Conservation (phyloP, 1,284 basidiomycete genomes). For the Stereum hirsutum region DNA sequence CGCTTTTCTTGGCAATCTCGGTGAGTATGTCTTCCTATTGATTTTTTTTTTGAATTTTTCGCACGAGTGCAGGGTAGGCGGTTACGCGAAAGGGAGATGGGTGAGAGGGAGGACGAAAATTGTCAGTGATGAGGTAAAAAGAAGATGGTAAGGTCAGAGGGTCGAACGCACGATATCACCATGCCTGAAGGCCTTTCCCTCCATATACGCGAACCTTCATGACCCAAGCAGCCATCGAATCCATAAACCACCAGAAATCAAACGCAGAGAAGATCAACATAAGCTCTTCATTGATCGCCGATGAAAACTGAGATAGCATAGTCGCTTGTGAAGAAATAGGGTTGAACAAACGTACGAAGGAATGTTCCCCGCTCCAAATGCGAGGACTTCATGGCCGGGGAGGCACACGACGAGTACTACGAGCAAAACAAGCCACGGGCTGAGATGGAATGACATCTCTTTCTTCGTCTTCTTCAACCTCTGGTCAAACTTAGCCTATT, state of each 20-base stretch:
- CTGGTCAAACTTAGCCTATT: too few relatives aligned
- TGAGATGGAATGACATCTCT: not conserved
- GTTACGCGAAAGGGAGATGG: too few relatives aligned
- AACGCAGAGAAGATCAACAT: not conserved
- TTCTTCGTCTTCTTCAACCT: not conserved
- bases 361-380: constrained; percentile 73
- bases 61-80: too few relatives aligned
- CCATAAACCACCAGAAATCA: not conserved
- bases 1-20: constrained; percentile 55
- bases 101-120: too few relatives aligned
- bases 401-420: constrained; percentile 51
- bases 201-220: constrained; percentile 59
- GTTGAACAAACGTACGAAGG: constrained; percentile 46
- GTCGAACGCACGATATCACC: constrained; percentile 66
- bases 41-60: too few relatives aligned
- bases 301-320: too few relatives aligned
- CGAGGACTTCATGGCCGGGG: constrained; percentile 47
- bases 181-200: constrained; percentile 76
- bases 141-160: not conserved
- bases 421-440: constrained; percentile 24
- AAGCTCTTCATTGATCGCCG: constrained; percentile 1
- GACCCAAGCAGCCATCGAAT: not conserved
- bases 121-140: too few relatives aligned
- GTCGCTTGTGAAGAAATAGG: too few relatives aligned
- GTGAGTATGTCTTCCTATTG: constrained; percentile 66